Base-by-base conservation (phyloP, 805 yeast genomes). In the Starmera dryadoides region DNA sequence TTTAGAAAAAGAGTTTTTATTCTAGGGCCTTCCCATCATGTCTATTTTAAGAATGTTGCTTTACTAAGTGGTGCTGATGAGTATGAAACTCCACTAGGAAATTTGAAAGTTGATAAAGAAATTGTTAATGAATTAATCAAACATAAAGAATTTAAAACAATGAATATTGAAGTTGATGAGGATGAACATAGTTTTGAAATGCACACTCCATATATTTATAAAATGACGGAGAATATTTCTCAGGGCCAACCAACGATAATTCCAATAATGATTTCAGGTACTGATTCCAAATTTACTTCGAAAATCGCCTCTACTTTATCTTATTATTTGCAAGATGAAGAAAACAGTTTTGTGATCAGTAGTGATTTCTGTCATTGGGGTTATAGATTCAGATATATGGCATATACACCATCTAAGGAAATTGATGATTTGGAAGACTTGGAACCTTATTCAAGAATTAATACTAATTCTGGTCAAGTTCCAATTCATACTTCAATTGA, bases 301-400 rank as follows among this genome's bases (percentile, higher is more conserved):
- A 55, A 60, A 15, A 51, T 85, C 15, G 81, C 81, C 0, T 48
- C 53, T 3, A 49, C 64, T 2, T 62, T 91, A 39, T 56, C 60
- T 9, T 77, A 81, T 2, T 81, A 71, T 50, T 52, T 86, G 38
- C 58, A 57, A 6, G 73, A 79, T 48, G 69, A 72, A 23, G 60
- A 62, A 19, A 77, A 76, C 49, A 80, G 86, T 2, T 85, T 93
- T 58, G 77, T 86, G 14, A 70, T 93, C 4, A 84, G 95, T 55
- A 76, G 91, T 2, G 98, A 93, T 63, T 93, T 93, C 53, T 89
- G 97, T 55, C 98, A 93, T 56, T 93, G 98, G 98, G 89, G 89
- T 1, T 48, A 66, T 3, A 58, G 86, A 30, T 83, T 82, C 52
- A 73, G 72, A 12, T 83, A 77, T 51, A 75, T 74, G 3, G 61